Evolutionary conservation across 805 yeast species (phyloP).

Genomic region (Barnettozyma populi): DNA sequence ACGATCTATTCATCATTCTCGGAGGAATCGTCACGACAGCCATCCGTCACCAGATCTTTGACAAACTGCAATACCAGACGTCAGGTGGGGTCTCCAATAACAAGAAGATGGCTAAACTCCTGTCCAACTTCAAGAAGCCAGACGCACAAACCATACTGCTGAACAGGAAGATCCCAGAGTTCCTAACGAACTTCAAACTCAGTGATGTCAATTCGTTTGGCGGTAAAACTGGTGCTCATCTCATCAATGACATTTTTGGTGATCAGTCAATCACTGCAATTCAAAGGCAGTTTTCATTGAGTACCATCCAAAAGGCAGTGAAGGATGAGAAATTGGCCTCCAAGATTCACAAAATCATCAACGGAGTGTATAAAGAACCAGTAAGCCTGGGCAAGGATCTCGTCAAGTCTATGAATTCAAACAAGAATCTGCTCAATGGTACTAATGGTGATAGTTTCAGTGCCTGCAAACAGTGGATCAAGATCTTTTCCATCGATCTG

Average conservation of each 20-base stretch:
- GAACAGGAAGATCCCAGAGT: constrained; percentile 40
- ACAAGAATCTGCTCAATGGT: constrained; percentile 63
- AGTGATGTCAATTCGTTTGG: constrained; percentile 88
- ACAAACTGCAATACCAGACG: constrained; percentile 70
- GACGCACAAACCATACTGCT: constrained; percentile 75
- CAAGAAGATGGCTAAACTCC: constrained; percentile 78
- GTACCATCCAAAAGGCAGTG: constrained; percentile 45
- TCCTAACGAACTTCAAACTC: constrained; percentile 56
- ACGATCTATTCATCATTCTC: constrained; percentile 62
- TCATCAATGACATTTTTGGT: constrained; percentile 48
- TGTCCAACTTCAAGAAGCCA: constrained; percentile 82
- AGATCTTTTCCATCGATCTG: constrained; percentile 77
- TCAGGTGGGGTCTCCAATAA: constrained; percentile 83
- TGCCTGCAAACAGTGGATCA: constrained; percentile 68
- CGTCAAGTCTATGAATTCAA: constrained; percentile 83
- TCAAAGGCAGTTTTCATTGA: constrained; percentile 28
- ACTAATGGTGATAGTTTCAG: constrained; percentile 42
- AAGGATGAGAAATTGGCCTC: constrained; percentile 45
- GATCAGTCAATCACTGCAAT: constrained; percentile 15
- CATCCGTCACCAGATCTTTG: constrained; percentile 47
- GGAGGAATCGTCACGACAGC: constrained; percentile 58
- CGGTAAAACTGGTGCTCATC: constrained; percentile 72
- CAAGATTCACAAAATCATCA: constrained; percentile 52
- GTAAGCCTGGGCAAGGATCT: constrained; percentile 50
- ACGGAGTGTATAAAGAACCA: constrained; percentile 57